Percentiles rank a stretch among this genome's conserved stretches.
Conservation (phyloP, 2,329 filamentous ascomycete species). For the Aciculosporium take region DNA sequence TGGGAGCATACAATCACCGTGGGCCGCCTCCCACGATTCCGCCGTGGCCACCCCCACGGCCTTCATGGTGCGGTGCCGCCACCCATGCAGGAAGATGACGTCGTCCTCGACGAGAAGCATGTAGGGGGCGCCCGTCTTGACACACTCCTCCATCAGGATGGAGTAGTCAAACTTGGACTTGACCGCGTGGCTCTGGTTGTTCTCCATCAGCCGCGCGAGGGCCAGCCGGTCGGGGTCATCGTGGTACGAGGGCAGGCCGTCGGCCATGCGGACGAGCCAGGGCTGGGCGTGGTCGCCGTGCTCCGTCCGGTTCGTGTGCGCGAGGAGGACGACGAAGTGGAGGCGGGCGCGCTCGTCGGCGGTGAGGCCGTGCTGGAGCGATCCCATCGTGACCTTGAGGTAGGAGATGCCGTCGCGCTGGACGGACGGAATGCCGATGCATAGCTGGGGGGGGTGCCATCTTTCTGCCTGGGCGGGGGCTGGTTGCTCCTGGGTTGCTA, state of each 20-base stretch:
- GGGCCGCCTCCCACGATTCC: background rate
- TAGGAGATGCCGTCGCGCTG: conserved; percentile 5
- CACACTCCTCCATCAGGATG: conserved; percentile 7
- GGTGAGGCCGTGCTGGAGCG: conserved; percentile 5
- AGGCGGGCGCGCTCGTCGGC: conserved; percentile 3
- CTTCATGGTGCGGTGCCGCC: conserved; percentile 2
- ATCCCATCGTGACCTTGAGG: conserved; percentile 5
- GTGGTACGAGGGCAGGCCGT: conserved; percentile 4
- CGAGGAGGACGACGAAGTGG: conserved; percentile 5
- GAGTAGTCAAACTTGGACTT: conserved; percentile 8
- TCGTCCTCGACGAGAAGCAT: conserved; percentile 7
- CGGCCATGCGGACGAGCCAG: conserved; percentile 4
- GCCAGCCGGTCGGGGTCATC: conserved; percentile 3
- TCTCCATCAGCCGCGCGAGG: conserved; percentile 3
- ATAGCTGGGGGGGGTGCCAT: conserved; percentile 4
- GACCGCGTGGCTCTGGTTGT: conserved; percentile 1
- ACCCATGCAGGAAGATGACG: conserved; percentile 6
- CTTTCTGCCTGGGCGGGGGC: too few species aligned
- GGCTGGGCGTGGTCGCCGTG: conserved; percentile 5
- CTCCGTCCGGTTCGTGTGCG: conserved; percentile 4
- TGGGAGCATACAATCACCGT: conserved; percentile 2
- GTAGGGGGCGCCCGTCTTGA: conserved; percentile 2
- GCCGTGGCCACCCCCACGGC: conserved; percentile 1
- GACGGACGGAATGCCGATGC: conserved; percentile 6
- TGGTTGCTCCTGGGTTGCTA: too few species aligned